These are phyloP conservation scores for Aspergillus transmontanensis DNA, from an alignment of 2,329 filamentous ascomycete species.

Conservation along the genomic window DNA sequence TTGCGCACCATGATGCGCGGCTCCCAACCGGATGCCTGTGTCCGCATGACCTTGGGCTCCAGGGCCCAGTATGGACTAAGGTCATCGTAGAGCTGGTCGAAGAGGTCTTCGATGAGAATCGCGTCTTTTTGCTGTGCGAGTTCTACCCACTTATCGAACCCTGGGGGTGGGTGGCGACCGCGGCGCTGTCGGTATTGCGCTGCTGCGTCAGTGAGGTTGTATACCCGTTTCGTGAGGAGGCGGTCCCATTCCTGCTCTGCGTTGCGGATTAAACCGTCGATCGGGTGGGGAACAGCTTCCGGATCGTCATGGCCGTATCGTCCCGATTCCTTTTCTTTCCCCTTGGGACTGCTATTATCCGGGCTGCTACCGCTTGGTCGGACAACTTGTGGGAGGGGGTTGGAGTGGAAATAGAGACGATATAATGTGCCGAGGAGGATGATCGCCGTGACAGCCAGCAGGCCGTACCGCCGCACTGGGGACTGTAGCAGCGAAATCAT, in stretches of 20 bases:
- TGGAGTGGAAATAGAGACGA: background rate
- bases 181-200: background rate
- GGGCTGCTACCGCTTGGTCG: background rate
- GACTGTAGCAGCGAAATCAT: background rate
- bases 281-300: background rate
- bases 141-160: background rate
- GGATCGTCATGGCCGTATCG: background rate
- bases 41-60: constrained; percentile 43
- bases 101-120: constrained; percentile 53
- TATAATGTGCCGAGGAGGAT: background rate
- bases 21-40: constrained; percentile 41
- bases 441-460: background rate
- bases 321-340: background rate
- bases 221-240: background rate
- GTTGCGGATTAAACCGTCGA: background rate
- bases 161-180: background rate
- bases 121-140: constrained; percentile 47
- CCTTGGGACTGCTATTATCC: background rate
- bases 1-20: constrained; percentile 45
- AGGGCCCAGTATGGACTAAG: constrained; percentile 54
- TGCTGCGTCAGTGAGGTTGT: background rate
- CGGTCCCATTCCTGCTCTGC: background rate
- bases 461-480: background rate
- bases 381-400: background rate
- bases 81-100: constrained; percentile 55